Conservation (phyloP, 2,329 filamentous ascomycete genomes). For the Ophiostoma piceae region DNA sequence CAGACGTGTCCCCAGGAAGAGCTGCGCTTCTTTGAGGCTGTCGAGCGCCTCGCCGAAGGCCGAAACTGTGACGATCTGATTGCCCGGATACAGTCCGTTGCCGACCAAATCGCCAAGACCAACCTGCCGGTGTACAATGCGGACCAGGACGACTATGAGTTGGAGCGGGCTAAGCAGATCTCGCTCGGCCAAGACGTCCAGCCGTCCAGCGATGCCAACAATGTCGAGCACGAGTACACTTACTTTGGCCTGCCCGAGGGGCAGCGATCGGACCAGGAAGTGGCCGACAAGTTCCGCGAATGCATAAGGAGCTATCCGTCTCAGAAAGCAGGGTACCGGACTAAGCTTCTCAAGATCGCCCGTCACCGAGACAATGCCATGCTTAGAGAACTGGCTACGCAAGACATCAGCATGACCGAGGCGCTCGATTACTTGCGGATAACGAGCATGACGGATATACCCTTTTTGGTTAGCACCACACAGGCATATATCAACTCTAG, state of each 20-base stretch:
- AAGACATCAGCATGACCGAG: constrained; percentile 33
- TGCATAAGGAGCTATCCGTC: constrained; percentile 29
- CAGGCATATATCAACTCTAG: constrained; percentile 4
- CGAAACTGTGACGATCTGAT: constrained; percentile 29
- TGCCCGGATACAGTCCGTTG: constrained; percentile 22
- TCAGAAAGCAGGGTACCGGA: constrained; percentile 30
- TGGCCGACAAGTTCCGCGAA: constrained; percentile 30
- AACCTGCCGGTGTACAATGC: not conserved
- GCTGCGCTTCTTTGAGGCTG: constrained; percentile 24
- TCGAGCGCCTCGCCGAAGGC: constrained; percentile 27
- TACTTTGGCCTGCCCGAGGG: constrained; percentile 29
- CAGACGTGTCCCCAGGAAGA: constrained; percentile 27
- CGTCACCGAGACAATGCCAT: constrained; percentile 28
- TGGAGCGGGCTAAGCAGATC: constrained; percentile 26
- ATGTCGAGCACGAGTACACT: constrained; percentile 27
- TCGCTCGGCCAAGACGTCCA: constrained; percentile 24
- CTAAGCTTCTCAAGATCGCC: constrained; percentile 32
- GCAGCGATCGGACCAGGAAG: constrained; percentile 25
- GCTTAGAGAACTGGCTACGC: constrained; percentile 24
- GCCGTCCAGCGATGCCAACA: not conserved
- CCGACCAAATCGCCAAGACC: constrained; percentile 4
- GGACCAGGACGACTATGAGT: constrained; percentile 25
- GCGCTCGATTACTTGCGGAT: constrained; percentile 28
- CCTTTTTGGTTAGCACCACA: not conserved
- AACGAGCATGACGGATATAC: not conserved